phyloP scores from a whole-genome alignment of 1,284 basidiomycete species.

The Cryptococcus amylolentus region DNA sequence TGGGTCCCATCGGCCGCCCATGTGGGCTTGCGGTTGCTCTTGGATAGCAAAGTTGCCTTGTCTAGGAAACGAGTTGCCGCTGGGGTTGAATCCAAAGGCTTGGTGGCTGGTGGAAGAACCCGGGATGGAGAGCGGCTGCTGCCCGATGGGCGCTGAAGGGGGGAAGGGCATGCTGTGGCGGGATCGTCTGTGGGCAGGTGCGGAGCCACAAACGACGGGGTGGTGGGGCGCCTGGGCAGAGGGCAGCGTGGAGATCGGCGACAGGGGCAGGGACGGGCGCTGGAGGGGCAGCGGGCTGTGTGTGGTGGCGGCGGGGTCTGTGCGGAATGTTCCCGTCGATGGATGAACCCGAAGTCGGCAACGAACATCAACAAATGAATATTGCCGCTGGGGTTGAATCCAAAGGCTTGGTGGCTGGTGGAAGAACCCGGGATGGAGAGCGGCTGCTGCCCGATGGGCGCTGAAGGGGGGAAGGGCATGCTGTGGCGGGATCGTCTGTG shows the following conservation, averaged over 20 bases:
- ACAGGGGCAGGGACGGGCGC: too few species aligned
- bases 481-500: neutral
- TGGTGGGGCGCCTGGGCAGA: neutral
- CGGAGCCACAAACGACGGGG: too few species aligned
- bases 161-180: conserved; percentile 12
- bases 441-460: conserved; percentile 10
- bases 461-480: conserved; percentile 11
- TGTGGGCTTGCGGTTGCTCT: neutral
- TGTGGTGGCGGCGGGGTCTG: too few species aligned
- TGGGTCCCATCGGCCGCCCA: conserved; percentile 6
- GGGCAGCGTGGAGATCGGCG: too few species aligned
- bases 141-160: neutral
- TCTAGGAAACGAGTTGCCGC: conserved; percentile 11
- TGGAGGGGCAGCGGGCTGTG: too few species aligned
- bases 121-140: conserved; percentile 16
- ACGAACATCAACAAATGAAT: too few species aligned
- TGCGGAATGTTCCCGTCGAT: too few species aligned
- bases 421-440: conserved; percentile 12
- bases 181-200: neutral
- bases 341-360: too few species aligned
- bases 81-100: neutral
- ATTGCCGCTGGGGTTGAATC: conserved; percentile 3
- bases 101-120: conserved; percentile 1
- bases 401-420: neutral
- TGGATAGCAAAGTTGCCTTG: conserved; percentile 6